Base-by-base conservation (phyloP, 225 moss, liverwort and hornwort species). In the Marchantia polymorpha region DNA sequence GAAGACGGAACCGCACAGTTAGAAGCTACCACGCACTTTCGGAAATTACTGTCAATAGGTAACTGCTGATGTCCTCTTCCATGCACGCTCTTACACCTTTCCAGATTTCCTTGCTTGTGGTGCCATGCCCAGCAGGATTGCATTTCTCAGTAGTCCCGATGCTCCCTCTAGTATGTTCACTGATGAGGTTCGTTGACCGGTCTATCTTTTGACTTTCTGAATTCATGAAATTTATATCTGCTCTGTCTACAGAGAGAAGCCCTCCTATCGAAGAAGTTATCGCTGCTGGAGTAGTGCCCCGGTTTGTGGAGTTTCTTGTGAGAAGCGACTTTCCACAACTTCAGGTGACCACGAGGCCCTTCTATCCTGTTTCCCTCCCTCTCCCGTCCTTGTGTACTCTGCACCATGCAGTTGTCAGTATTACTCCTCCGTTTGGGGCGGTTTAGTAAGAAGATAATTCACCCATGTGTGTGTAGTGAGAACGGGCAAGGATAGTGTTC, bases 241-340 rank as follows among this genome's bases (percentile, higher is more conserved):
- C 15, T 6, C 48, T 8, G 55, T 20, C 7, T 83, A 83, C 92
- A 97, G 97, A 97, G 77, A 89, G 97, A 16, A 93, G 94, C 76
- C 94, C 97, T 15, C 97, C 94, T 0, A 97, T 97, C 20, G 97
- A 97, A 87, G 97, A 94, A 79, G 97, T 97, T 12, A 97, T 97
- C 31, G 87, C 94, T 5, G 94, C 97, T 0, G 97, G 97, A 47
- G 94, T 97, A 0, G 97, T 97, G n/a, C 97, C 97, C 56, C 92
- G 97, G 0, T 94, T 97, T 68, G 94, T 97, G 0, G 97, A 97
- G 81, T 94, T 94, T 50, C 92, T 97, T 46, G 88, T 94, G 19
- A 84, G 94, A 75, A 80, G 72, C 3, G 94, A 97, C 72, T 97
- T 92, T 68, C 93, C 93, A 8, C 93, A 92, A 79, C 72, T 97